These are phyloP conservation scores for Besnoitia besnoiti DNA, from an alignment of 169 alveolate genomes.

Conservation along the genomic window DNA sequence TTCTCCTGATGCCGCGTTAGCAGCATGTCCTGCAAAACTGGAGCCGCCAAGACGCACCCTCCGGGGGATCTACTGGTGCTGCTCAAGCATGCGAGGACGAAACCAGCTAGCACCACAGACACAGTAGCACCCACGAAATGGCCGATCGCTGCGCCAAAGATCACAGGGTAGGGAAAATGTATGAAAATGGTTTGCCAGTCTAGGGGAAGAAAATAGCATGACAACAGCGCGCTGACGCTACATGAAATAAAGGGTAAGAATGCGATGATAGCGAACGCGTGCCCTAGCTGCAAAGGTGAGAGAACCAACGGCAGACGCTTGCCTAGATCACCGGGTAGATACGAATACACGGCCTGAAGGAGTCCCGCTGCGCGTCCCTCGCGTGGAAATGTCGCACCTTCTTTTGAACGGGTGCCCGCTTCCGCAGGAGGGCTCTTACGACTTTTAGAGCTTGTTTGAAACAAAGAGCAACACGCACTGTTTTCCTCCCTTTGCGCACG, in stretches of 20 bases:
- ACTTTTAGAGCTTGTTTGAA: not conserved
- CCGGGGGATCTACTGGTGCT: not conserved
- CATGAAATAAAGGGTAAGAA: conserved; percentile 2
- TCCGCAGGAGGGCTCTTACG: not conserved
- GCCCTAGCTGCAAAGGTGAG: conserved; percentile 9
- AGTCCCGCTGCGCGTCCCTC: not conserved
- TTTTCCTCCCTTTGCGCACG: not conserved
- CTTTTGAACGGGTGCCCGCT: not conserved
- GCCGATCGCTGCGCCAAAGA: not conserved
- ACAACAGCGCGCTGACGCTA: not conserved
- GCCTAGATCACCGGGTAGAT: not conserved
- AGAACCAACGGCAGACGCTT: not conserved
- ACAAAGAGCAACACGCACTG: not conserved
- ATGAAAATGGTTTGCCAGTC: conserved; percentile 8
- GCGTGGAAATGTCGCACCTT: not conserved
- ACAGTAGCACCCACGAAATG: not conserved
- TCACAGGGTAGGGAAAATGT: not conserved
- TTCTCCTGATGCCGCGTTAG: not conserved
- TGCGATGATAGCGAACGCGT: not conserved
- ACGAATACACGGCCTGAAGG: conserved; percentile 2
- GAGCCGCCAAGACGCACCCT: not conserved
- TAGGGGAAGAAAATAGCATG: conserved; percentile 1
- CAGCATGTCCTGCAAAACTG: conserved; percentile 32
- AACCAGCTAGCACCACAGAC: not conserved
- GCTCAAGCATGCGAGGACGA: not conserved